Conservation (phyloP, 176 grass and related monocot species). For the Canna indica region DNA sequence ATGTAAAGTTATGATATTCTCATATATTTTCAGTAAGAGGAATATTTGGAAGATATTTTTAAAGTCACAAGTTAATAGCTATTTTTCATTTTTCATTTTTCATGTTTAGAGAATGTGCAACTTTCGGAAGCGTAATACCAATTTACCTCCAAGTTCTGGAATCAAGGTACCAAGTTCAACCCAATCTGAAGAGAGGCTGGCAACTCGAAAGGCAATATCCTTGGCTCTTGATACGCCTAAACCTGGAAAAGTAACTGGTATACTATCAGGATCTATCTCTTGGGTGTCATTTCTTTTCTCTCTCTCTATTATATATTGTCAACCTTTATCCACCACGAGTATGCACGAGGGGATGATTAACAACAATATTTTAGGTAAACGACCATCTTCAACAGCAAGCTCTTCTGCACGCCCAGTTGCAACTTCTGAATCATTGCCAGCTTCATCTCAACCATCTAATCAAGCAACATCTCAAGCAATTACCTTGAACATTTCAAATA, state of each 20-base stretch:
- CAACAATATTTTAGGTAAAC: background rate
- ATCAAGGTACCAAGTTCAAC: constrained; percentile 18
- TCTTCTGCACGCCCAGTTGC: constrained; percentile 18
- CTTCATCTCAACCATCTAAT: constrained; percentile 10
- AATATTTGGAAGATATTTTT: too few species aligned
- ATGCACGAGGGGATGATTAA: background rate
- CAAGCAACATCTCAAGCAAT: constrained; percentile 23
- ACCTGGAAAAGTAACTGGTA: background rate
- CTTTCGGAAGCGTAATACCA: background rate
- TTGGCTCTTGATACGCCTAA: constrained; percentile 40
- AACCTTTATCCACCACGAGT: background rate
- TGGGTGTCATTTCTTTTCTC: background rate
- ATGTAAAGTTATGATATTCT: too few species aligned
- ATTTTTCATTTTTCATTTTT: too few species aligned
- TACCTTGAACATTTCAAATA: constrained; percentile 25
- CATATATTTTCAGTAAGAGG: too few species aligned
- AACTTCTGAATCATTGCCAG: constrained; percentile 13
- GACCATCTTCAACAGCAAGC: background rate
- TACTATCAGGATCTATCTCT: constrained; percentile 29
- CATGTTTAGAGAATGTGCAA: too few species aligned
- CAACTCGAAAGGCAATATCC: constrained; percentile 39
- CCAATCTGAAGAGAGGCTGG: constrained; percentile 42
- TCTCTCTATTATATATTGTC: background rate
- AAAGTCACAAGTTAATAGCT: too few species aligned
- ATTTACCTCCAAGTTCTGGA: constrained; percentile 9